Conservation (phyloP, 2,329 filamentous ascomycete genomes). For the Cryphonectria parasitica region DNA sequence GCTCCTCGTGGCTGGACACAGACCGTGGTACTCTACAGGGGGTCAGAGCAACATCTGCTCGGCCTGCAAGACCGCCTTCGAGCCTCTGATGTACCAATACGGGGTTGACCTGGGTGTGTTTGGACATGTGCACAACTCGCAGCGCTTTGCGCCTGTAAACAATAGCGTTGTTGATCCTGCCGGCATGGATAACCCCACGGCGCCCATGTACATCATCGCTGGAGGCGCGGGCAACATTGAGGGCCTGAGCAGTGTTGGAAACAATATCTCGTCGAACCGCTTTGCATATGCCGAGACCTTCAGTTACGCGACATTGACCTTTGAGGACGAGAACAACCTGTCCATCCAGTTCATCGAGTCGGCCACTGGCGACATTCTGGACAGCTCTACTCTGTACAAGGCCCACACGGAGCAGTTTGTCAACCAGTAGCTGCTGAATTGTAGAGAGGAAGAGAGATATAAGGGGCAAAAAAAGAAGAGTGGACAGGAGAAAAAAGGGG, state of each 20-base stretch:
- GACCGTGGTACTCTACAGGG: slow-evolving; percentile 52
- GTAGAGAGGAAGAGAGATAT: neutral
- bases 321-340: slow-evolving; percentile 50
- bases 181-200: slow-evolving; percentile 43
- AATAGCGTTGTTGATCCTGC: slow-evolving; percentile 42
- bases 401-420: slow-evolving; percentile 51
- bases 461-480: neutral
- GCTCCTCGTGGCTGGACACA: slow-evolving; percentile 50
- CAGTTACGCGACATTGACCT: slow-evolving; percentile 53
- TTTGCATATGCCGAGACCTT: slow-evolving; percentile 58
- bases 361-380: slow-evolving; percentile 51
- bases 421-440: slow-evolving; percentile 36
- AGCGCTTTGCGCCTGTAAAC: slow-evolving; percentile 52
- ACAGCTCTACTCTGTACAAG: slow-evolving; percentile 54
- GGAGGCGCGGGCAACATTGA: slow-evolving; percentile 62
- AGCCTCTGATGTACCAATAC: slow-evolving; percentile 57
- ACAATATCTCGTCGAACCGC: slow-evolving; percentile 46
- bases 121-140: slow-evolving; percentile 62
- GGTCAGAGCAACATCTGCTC: slow-evolving; percentile 40
- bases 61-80: slow-evolving; percentile 56
- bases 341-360: slow-evolving; percentile 56
- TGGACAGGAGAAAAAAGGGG: neutral
- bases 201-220: slow-evolving; percentile 59
- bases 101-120: slow-evolving; percentile 61
- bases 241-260: slow-evolving; percentile 49